Evolutionary conservation across 2,329 filamentous ascomycete genomes (phyloP).

Genomic region (Aulographum hederae): DNA sequence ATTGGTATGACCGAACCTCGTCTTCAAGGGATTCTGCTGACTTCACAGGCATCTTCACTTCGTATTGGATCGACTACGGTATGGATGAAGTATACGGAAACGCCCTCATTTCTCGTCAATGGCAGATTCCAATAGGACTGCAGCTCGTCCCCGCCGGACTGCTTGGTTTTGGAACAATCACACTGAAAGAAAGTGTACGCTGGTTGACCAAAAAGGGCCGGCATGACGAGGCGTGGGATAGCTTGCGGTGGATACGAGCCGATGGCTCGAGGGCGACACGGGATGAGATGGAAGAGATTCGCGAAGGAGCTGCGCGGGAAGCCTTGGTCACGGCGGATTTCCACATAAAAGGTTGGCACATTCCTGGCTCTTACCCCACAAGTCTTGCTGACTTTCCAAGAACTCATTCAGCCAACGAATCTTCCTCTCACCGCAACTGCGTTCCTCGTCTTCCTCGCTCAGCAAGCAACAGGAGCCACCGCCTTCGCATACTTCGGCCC

Average conservation of each 20-base stretch:
- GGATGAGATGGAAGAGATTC: conserved; percentile 33
- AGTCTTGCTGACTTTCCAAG: conserved; percentile 12
- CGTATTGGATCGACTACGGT: conserved; percentile 36
- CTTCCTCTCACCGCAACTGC: conserved; percentile 24
- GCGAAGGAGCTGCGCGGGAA: conserved; percentile 27
- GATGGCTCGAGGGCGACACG: conserved; percentile 17
- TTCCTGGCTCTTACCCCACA: neutral
- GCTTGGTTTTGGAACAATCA: conserved; percentile 30
- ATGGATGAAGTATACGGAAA: conserved; percentile 16
- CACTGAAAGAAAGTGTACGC: conserved; percentile 29
- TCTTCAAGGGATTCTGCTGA: no score
- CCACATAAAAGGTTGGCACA: conserved; percentile 10
- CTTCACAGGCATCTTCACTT: conserved; percentile 29
- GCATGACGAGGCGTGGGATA: conserved; percentile 26
- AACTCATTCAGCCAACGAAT: conserved; percentile 28
- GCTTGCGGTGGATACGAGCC: conserved; percentile 33
- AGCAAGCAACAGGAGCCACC: conserved; percentile 35
- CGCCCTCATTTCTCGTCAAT: conserved; percentile 23
- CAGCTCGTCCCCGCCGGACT: conserved; percentile 29
- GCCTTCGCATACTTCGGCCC: conserved; percentile 37
- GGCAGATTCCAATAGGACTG: conserved; percentile 37
- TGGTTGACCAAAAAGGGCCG: conserved; percentile 31
- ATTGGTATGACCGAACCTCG: no score
- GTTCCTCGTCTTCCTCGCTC: conserved; percentile 29
- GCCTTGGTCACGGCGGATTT: conserved; percentile 25